phyloP scores from a whole-genome alignment of 768 basidiomycete species.

The Suillus subluteus region DNA sequence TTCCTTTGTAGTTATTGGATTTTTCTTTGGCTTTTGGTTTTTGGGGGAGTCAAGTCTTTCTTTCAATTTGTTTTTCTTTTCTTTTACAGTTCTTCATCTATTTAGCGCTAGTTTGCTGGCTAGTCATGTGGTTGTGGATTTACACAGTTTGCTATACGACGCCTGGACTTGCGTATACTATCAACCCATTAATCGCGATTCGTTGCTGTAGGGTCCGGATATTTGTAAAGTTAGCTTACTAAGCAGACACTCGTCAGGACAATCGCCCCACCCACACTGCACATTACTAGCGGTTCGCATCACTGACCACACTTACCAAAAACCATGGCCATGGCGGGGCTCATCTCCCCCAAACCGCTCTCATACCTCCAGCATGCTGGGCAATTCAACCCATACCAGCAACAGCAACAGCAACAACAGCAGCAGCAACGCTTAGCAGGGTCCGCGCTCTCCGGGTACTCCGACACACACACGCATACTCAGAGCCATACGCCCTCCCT shows the following conservation, averaged over 20 bases:
- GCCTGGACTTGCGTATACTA: constrained; percentile 6
- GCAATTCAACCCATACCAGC: constrained; percentile 63
- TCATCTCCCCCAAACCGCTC: constrained; percentile 63
- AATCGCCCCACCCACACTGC: not conserved
- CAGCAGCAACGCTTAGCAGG: constrained; percentile 30
- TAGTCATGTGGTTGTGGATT: constrained; percentile 7
- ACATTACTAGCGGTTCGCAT: not conserved
- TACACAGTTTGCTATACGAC: constrained; percentile 6
- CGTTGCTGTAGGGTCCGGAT: not conserved
- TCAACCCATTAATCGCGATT: not conserved
- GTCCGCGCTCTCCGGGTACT: constrained; percentile 45
- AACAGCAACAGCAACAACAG: constrained; percentile 37
- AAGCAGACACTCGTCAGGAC: constrained; percentile 1
- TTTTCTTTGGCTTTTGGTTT: constrained; percentile 1
- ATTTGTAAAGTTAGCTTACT: not conserved
- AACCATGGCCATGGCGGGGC: constrained; percentile 53
- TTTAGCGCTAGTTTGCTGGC: constrained; percentile 6
- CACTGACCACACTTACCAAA: constrained; percentile 4
- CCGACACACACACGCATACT: constrained; percentile 38
- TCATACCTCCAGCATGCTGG: constrained; percentile 66
- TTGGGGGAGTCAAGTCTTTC: not conserved
- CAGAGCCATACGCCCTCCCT: constrained; percentile 51
- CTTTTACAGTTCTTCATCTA: not conserved
- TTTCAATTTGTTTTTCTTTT: not conserved
- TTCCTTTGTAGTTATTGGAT: constrained; percentile 2